Conservation (phyloP, 805 yeast genomes). For the Cyberlindnera petersonii region DNA sequence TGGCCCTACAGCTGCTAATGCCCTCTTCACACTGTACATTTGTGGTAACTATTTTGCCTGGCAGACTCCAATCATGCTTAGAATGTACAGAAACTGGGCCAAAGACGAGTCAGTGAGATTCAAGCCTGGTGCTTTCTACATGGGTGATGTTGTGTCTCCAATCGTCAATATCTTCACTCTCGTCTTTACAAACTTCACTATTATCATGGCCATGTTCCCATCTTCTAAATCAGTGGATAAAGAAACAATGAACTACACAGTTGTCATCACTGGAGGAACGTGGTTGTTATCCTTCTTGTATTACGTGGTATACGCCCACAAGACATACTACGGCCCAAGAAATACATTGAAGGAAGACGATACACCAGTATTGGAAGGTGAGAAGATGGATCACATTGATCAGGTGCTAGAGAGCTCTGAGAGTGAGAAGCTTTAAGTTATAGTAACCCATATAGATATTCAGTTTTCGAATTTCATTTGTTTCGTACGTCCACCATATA, state of each 20-base stretch:
- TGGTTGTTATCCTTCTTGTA: constrained; percentile 53
- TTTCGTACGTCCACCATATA: neutral
- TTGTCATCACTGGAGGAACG: constrained; percentile 57
- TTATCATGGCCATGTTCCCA: constrained; percentile 60
- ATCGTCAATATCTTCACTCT: constrained; percentile 43
- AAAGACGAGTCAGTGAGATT: constrained; percentile 35
- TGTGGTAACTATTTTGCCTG: constrained; percentile 63
- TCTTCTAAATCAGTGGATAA: constrained; percentile 34
- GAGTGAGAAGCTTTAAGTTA: neutral
- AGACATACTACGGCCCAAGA: constrained; percentile 54
- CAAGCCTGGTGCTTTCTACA: constrained; percentile 59
- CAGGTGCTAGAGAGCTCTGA: constrained; percentile 5
- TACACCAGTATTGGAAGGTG: constrained; percentile 1
- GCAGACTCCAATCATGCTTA: constrained; percentile 55
- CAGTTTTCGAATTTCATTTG: neutral
- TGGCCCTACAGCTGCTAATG: constrained; percentile 57
- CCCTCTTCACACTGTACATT: constrained; percentile 62
- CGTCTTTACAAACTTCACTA: constrained; percentile 46
- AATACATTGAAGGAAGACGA: constrained; percentile 1
- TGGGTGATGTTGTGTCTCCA: constrained; percentile 45
- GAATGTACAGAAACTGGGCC: constrained; percentile 39
- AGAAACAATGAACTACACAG: constrained; percentile 62
- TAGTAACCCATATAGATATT: neutral
- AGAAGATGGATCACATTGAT: constrained; percentile 5
- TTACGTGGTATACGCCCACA: constrained; percentile 49